These are phyloP conservation scores for Trichoderma sp. DNA, from an alignment of 2,329 filamentous ascomycete species.

Conservation along the genomic window DNA sequence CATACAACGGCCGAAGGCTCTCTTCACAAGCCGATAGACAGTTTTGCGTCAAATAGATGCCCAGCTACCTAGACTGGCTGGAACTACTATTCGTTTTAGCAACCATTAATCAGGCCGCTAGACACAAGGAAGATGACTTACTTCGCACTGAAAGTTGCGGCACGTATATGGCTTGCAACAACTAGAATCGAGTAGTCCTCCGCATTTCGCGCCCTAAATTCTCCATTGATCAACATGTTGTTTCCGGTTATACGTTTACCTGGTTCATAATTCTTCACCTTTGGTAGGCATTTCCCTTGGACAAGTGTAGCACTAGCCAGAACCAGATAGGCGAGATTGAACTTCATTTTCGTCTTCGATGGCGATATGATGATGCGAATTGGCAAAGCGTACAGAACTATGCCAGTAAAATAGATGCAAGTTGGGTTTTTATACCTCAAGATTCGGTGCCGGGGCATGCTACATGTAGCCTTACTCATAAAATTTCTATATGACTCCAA, in stretches of 20 bases:
- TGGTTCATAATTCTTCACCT: background rate
- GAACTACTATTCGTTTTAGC: background rate
- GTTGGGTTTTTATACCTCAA: background rate
- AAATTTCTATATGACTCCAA: too few relatives aligned
- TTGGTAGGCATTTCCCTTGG: background rate
- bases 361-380: background rate
- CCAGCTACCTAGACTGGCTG: background rate
- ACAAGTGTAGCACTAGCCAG: background rate
- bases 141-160: background rate
- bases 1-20: background rate
- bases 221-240: background rate
- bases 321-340: background rate
- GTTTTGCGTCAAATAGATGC: background rate
- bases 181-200: background rate
- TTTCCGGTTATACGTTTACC: background rate
- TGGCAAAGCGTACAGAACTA: too few relatives aligned
- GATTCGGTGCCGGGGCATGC: background rate
- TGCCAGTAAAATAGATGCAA: too few relatives aligned
- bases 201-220: background rate
- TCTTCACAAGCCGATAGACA: background rate
- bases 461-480: too few relatives aligned
- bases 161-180: background rate
- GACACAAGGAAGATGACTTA: background rate
- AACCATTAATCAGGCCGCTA: accelerated
- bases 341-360: background rate